Percentiles rank a stretch among this genome's conserved stretches.
phyloP scores from a whole-genome alignment of 2,329 filamentous ascomycete species.

The Hirsutella rhossiliensis region DNA sequence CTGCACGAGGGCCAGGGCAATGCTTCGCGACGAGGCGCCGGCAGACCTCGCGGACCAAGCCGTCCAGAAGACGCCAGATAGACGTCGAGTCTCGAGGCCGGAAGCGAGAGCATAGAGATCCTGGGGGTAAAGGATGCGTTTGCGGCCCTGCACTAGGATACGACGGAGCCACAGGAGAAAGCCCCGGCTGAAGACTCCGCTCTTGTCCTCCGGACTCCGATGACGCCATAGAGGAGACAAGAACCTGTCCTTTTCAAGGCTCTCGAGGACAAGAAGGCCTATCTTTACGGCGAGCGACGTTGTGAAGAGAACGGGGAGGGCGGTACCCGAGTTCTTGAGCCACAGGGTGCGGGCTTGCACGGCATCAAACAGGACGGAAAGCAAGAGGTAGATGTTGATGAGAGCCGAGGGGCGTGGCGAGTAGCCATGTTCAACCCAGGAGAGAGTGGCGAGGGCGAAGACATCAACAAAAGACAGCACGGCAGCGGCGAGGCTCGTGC shows the following conservation, averaged over 20 bases:
- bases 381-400: conserved; percentile 2
- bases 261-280: conserved; percentile 2
- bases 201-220: background rate
- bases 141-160: background rate
- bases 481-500: conserved; percentile 2
- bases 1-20: background rate
- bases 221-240: background rate
- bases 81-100: background rate
- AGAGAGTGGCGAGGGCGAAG: background rate
- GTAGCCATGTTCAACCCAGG: conserved; percentile 4
- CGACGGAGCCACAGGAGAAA: background rate
- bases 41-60: background rate
- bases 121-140: background rate
- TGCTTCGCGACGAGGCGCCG: background rate
- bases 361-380: conserved; percentile 3
- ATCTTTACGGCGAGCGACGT: conserved; percentile 1
- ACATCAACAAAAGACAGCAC: conserved; percentile 1
- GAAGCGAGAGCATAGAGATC: background rate
- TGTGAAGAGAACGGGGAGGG: background rate
- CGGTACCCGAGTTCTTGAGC: background rate
- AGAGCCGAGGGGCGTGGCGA: conserved; percentile 3
- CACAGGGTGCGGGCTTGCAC: conserved; percentile 3
- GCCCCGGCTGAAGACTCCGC: background rate
- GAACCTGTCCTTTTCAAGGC: background rate
- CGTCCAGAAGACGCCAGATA: background rate